Evolutionary conservation across 1,284 basidiomycete genomes (phyloP), one percentile per base, ranked within the genome.

Genomic region (Microbotryum intermedium): DNA sequence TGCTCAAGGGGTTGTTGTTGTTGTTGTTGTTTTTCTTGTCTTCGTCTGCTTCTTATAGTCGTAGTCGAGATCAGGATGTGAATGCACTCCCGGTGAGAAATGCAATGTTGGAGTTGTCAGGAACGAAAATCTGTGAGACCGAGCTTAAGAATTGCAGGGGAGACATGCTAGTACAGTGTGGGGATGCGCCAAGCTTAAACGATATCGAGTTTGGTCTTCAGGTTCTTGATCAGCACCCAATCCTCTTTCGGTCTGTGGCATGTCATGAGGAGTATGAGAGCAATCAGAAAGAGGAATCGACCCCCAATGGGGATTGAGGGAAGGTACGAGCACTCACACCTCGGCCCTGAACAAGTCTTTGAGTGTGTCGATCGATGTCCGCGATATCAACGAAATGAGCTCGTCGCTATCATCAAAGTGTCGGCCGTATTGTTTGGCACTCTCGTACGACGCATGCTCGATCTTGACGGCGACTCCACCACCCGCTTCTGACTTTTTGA

Each of bases 401-500:
- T 95, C 91, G 75, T 98, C 94, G 76, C 91, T 90, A 56, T 97
- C 93, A 73, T 95, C 91, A 69, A 65, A 72, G 61, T 72, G 69
- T 47, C 70, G 49, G 8, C 91, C 91, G 72, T 87, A 95, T 82
- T 91, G 88, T 78, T 93, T 94, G 18, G 92, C 85, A 44, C 88
- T 88, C 76, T 97, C 90, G 76, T 98, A 93, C 6, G 92, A 86
- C 1, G 92, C 92, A 73, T 95, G 88, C 75, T 99, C 95, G 66
- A 98, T 97, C 81, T 97, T 97, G 73, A 98, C 90, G 0, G 95
- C 95, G 21, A 97, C 94, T 75, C 94, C 94, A 61, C 83, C 94
- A 72, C 92, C 94, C 28, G 90, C 86, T 74, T 97, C 91, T 20
- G 84, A 82, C 76, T 90, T 91, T 79, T 94, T 95, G 69, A 98